A percentile compares a stretch with the other conserved stretches of the same genome.
These are phyloP conservation scores for Amorphotheca resinae DNA, from an alignment of 495 filamentous ascomycete genomes.

Conservation along the genomic window DNA sequence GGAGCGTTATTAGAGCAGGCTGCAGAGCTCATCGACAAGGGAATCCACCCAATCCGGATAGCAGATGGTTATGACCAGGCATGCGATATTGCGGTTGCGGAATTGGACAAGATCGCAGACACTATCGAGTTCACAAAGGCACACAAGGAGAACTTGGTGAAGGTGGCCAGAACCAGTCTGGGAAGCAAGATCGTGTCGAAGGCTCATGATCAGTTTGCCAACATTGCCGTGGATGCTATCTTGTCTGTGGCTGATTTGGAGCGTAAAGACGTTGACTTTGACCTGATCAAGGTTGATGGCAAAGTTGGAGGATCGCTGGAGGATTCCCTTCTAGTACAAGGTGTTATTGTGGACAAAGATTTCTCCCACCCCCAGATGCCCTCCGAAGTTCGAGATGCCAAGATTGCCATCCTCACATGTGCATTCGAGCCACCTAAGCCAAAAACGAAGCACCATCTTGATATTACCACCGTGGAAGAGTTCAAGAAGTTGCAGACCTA, in stretches of 20 bases:
- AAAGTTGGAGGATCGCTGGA: slow-evolving; percentile 95
- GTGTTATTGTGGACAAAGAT: slow-evolving; percentile 98
- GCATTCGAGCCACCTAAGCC: slow-evolving; percentile 99
- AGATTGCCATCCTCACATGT: slow-evolving; percentile 94
- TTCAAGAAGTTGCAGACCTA: slow-evolving; percentile 95
- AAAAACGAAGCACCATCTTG: slow-evolving; percentile 99
- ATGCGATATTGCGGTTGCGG: slow-evolving; percentile 86
- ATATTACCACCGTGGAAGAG: slow-evolving; percentile 94
- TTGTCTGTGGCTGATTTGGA: slow-evolving; percentile 93
- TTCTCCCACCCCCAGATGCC: slow-evolving; percentile 99
- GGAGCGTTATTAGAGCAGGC: slow-evolving; percentile 93
- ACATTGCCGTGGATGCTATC: slow-evolving; percentile 94
- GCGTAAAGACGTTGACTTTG: slow-evolving; percentile 96
- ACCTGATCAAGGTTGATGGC: slow-evolving; percentile 97
- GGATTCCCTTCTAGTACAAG: slow-evolving; percentile 87
- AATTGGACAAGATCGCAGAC: slow-evolving; percentile 89
- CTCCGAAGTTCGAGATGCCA: slow-evolving; percentile 81
- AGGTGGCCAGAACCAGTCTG: slow-evolving; percentile 91
- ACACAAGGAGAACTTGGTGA: slow-evolving; percentile 68
- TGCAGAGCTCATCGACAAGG: slow-evolving; percentile 98
- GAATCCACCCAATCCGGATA: slow-evolving; percentile 96
- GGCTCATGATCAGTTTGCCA: slow-evolving; percentile 93
- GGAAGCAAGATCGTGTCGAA: slow-evolving; percentile 99
- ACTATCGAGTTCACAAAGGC: slow-evolving; percentile 70
- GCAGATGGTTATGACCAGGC: slow-evolving; percentile 96